Conservation (phyloP, 2,329 filamentous ascomycete genomes). For the Colletotrichum musicola region DNA sequence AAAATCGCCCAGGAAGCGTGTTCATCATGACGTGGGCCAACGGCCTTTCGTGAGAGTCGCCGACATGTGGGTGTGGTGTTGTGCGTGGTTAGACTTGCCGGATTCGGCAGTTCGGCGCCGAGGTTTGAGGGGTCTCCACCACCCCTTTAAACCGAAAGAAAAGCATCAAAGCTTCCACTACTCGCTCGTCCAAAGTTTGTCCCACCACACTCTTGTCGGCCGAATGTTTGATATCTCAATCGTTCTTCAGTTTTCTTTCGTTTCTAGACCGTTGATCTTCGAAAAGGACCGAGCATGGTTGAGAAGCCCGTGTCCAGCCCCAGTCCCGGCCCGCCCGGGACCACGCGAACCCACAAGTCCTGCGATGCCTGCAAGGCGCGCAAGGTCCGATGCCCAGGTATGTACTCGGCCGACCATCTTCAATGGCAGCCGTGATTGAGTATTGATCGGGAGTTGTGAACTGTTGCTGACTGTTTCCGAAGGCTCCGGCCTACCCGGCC, state of each 20-base stretch:
- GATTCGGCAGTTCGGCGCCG: constrained; percentile 28
- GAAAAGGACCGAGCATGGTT: constrained; percentile 10
- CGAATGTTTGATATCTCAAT: not conserved
- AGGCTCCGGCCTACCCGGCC: constrained; percentile 41
- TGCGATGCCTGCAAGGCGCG: constrained; percentile 56
- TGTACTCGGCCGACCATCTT: constrained; percentile 16
- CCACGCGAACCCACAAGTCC: constrained; percentile 44
- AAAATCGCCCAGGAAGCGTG: not conserved
- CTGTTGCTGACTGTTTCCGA: not conserved
- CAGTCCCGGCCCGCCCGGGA: not conserved
- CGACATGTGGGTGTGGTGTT: not conserved
- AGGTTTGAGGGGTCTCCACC: constrained; percentile 7
- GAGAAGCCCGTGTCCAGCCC: constrained; percentile 5
- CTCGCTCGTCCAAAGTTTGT: not conserved
- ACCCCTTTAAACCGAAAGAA: not conserved
- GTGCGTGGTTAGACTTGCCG: not conserved
- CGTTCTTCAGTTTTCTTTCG: not conserved
- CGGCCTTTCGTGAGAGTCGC: not conserved
- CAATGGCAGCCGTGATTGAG: not conserved
- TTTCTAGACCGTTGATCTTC: not conserved
- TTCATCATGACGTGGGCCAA: not conserved
- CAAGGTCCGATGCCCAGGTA: constrained; percentile 56
- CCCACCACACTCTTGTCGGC: not conserved
- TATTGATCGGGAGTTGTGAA: not conserved
- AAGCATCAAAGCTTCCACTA: constrained; percentile 3